Evolutionary conservation across 2,329 filamentous ascomycete species (phyloP), one percentile per base, ranked within the genome.

Genomic region (Colletotrichum shisoi): DNA sequence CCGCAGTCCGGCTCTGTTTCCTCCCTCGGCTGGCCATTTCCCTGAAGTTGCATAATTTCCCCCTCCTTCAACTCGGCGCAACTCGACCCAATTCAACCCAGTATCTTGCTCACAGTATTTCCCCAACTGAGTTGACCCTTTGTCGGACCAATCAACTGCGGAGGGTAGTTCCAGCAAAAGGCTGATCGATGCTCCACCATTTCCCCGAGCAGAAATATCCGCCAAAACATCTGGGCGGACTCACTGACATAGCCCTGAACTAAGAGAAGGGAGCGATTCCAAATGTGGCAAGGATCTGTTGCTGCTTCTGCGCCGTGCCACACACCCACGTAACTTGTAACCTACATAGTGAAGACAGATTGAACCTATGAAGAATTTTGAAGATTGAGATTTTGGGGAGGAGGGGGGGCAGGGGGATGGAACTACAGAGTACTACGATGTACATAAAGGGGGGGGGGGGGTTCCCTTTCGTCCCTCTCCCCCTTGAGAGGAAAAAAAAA

Each of bases 111-210:
- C 49, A 21, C 27, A 11, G 39, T 46, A 42, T 52, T 15, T 48
- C 42, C 45, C 34, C 54, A 40, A 52, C 61, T 45, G 53, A 49
- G n/a, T n/a, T 37, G 24, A 31, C 24, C 54, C 45, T 21, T 24
- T 15, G n/a, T 34, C 8, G 34, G 24, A 37, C 60, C 61, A 58
- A 51, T 63, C 51, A 62, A 46, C n/a, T 24, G 13, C 48, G 9
- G 44, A 40, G 45, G n/a, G 40, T 12, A 44, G 21, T 42, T 21
- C 40, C 42, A 45, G 42, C 56, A 44, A 63, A 59, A 37, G 31
- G 49, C 48, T 48, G 31, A 57, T 57, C 56, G 24, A 40, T 52
- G 46, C 46, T 49, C 40, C 61, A 51, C 61, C 61, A 63, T 57
- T 56, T 63, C 54, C 44, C 42, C 42, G 31, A 57, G 56, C 56